Percentiles rank a stretch among this genome's conserved stretches.
Evolutionary conservation across 192 early-diverging fungal genomes (phyloP).

Genomic region (Coemansia sp.): DNA sequence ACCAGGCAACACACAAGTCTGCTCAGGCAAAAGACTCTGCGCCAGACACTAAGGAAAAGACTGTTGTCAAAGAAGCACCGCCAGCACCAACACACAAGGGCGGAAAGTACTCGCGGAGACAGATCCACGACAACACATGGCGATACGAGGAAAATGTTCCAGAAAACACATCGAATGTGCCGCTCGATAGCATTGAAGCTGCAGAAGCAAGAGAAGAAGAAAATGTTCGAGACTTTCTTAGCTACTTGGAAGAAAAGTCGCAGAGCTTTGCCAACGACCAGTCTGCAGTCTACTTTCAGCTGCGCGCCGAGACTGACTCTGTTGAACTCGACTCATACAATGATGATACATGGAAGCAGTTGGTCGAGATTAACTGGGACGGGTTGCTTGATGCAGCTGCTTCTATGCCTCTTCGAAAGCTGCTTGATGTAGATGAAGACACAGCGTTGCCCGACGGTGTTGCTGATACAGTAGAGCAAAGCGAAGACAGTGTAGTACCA

Average conservation of each 20-base stretch:
- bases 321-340: constrained; percentile 10
- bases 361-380: constrained; percentile 24
- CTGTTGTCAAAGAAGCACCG: not conserved
- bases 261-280: constrained; percentile 12
- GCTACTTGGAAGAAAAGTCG: constrained; percentile 28
- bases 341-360: constrained; percentile 16
- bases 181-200: not conserved
- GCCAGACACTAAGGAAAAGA: not conserved
- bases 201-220: constrained; percentile 26
- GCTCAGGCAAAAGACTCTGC: not conserved
- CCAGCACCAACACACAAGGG: constrained; percentile 1
- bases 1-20: constrained; percentile 21
- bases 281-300: constrained; percentile 36
- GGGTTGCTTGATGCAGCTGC: constrained; percentile 5
- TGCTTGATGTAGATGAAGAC: constrained; percentile 12
- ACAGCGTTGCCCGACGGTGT: constrained; percentile 4
- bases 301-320: constrained; percentile 24
- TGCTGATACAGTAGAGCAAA: not conserved
- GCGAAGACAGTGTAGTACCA: not conserved
- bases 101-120: constrained; percentile 15
- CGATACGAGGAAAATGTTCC: constrained; percentile 9
- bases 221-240: constrained; percentile 24
- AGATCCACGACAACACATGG: constrained; percentile 32
- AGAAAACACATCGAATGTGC: constrained; percentile 7
- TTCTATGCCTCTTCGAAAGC: constrained; percentile 11